A percentile compares a stretch with the other conserved stretches of the same genome.
Conservation (phyloP, 2,329 filamentous ascomycete species). For the Trichoderma pleuroti region DNA sequence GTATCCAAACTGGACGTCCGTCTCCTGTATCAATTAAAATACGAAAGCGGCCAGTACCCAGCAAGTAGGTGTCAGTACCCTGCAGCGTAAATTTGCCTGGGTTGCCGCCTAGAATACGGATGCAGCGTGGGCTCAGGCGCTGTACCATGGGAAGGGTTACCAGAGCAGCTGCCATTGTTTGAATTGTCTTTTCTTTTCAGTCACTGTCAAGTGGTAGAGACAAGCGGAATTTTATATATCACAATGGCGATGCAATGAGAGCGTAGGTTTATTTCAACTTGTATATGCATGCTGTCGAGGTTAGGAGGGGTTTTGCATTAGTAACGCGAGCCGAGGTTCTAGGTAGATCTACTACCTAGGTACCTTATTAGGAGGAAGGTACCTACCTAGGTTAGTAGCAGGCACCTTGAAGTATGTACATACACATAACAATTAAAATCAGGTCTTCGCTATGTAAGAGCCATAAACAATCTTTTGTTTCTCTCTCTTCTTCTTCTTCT, state of each 20-base stretch:
- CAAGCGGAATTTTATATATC: not conserved
- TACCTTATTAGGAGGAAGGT: too few relatives aligned
- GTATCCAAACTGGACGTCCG: constrained; percentile 70
- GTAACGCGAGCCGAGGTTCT: not conserved
- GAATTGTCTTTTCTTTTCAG: not conserved
- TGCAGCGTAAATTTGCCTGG: constrained; percentile 75
- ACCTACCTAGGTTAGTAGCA: too few relatives aligned
- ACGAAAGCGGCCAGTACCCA: constrained; percentile 70
- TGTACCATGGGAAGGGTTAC: constrained; percentile 68
- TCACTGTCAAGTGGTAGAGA: not conserved
- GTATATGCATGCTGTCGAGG: not conserved
- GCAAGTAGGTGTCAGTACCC: constrained; percentile 91
- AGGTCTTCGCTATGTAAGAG: not conserved
- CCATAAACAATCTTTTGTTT: not conserved
- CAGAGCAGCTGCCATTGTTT: constrained; percentile 34
- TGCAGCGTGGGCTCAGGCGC: constrained; percentile 70
- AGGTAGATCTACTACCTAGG: too few relatives aligned
- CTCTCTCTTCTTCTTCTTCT: not conserved
- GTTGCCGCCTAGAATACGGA: constrained; percentile 86
- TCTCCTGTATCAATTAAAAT: constrained; percentile 90
- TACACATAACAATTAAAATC: not conserved
- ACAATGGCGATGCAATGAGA: not conserved
- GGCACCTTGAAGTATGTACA: not conserved
- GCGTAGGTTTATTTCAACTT: not conserved
- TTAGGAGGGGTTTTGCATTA: not conserved